Evolutionary conservation across 345 rosid genomes (phyloP), one percentile per base, ranked within the genome.

Genomic region (Linum usitatissimum): DNA sequence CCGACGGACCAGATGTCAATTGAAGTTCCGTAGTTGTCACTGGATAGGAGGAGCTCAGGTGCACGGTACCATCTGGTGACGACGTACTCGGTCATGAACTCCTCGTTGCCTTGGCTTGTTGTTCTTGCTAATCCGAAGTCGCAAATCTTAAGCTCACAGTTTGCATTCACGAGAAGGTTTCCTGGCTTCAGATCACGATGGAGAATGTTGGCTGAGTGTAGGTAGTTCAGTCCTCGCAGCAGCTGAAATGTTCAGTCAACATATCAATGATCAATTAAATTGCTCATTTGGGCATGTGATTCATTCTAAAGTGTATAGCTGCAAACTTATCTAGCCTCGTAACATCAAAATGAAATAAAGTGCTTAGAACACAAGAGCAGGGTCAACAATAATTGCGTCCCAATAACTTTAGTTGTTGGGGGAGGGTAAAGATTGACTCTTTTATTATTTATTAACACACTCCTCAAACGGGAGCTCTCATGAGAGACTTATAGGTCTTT

Each of bases 1-100:
- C 79, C 79, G 0, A 75, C 76, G 17, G 79, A 75, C 79, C 79
- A 75, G 68, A 75, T 60, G 34, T 75, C 79, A 30, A 75, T 71
- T 17, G 79, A 62, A 2, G 79, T 68, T 21, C 70, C 70, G 21
- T 75, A 71, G 56, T 71, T 68, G 55, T 65, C 69, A 18, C 70
- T 64, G 56, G 70, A 31, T 18, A 75, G 70, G 20, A 75, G 79
- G 17, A 75, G 76, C 55, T 75, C 79, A 1, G 79, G 79, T 40
- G 79, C 76, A 15, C 79, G 72, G 61, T 76, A 76, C 76, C 76
- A 72, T 5, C 79, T 73, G 6, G 79, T 76, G 60, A 69, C 79
- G 6, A 76, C 79, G 53, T 76, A 76, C 30, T 72, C 74, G 2
- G 76, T 72, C 72, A 69, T 73, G 67, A 72, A 72, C 42, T 62